Percentiles rank a stretch among this genome's conserved stretches.
phyloP scores from a whole-genome alignment of 805 yeast species.

The Grigorovia jiainica region DNA sequence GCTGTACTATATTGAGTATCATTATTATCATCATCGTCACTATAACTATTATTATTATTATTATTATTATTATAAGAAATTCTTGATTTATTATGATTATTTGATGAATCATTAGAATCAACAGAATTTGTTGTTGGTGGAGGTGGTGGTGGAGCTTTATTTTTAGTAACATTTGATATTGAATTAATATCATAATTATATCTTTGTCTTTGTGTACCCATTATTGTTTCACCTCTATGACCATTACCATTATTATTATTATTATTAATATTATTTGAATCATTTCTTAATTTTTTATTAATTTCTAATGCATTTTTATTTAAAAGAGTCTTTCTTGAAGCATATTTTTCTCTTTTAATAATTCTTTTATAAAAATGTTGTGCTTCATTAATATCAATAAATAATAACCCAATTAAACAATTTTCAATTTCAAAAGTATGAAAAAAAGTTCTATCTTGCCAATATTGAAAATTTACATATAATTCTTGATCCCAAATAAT shows the following conservation, averaged over 20 bases:
- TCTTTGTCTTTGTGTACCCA: conserved; percentile 25
- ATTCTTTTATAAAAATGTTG: conserved; percentile 76
- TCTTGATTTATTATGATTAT: not conserved
- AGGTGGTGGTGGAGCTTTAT: conserved; percentile 37
- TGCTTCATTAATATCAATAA: conserved; percentile 86
- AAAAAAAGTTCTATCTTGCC: conserved; percentile 90
- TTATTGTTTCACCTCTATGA: conserved; percentile 34
- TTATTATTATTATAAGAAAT: conserved; percentile 6
- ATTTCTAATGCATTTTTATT: conserved; percentile 85
- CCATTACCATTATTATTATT: conserved; percentile 51
- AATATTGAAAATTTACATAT: conserved; percentile 76
- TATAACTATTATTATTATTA: conserved; percentile 4
- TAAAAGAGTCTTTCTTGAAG: conserved; percentile 72
- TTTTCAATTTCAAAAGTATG: conserved; percentile 92
- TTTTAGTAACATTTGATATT: conserved; percentile 24
- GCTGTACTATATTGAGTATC: conserved; percentile 1
- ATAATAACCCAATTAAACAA: conserved; percentile 75
- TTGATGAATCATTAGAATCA: conserved; percentile 8
- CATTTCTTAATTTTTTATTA: conserved; percentile 50
- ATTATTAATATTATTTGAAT: too few species aligned
- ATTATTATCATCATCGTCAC: conserved; percentile 1
- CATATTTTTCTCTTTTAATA: conserved; percentile 66
- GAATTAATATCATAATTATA: conserved; percentile 21
- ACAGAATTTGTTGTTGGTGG: conserved; percentile 28
- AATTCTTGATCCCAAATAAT: conserved; percentile 97